Evolutionary conservation across 1,284 basidiomycete species (phyloP), one percentile per base, ranked within the genome.

Genomic region (Sporisorium scitamineum): DNA sequence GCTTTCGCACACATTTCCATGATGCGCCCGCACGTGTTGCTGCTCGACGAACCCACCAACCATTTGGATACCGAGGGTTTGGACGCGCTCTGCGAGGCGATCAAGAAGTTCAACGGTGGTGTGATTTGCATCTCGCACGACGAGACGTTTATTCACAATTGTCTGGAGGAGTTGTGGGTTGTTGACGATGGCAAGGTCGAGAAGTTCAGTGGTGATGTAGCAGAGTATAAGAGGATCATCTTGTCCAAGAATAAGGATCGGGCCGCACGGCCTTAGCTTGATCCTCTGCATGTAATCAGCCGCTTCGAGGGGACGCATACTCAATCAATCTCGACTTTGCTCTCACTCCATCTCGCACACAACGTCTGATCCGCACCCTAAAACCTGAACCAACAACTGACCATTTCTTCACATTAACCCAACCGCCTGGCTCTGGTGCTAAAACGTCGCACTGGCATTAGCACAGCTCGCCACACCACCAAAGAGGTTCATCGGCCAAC

Each of bases 21-120:
- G 80, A 92, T 93, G 86, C 90, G 90, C 59, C 97, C 96, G 70
- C 97, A 99, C 89, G 88, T 98, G 87, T 93, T 99, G 87, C 95
- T 95, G 87, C 89, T 99, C 86, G 96, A 98, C 87, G 96, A 95
- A 91, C 96, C 96, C 69, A 97, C 95, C 80, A 98, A 98, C 89
- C 96, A 98, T 87, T 88, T 98, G 86, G 95, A 97, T 91, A 94
- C 80, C 20, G 81, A 84, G 42, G 96, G 95, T 90, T 89, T 99
- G 65, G 97, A 99, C 84, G 97, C 95, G 7, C 88, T 99, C 50
- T 97, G 97, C 91, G 87, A 89, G 24, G 97, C 94, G 0, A 87
- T 99, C 76, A 90, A 90, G 77, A 88, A 87, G 18, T 99, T 94
- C 94, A 97, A 97, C 82, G 97, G 97, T n/a, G 97, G 96, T 57